Evolutionary conservation across 129 eudicot species (phyloP), one percentile per base, ranked within the genome.

Genomic region (Ambrosia trifida): DNA sequence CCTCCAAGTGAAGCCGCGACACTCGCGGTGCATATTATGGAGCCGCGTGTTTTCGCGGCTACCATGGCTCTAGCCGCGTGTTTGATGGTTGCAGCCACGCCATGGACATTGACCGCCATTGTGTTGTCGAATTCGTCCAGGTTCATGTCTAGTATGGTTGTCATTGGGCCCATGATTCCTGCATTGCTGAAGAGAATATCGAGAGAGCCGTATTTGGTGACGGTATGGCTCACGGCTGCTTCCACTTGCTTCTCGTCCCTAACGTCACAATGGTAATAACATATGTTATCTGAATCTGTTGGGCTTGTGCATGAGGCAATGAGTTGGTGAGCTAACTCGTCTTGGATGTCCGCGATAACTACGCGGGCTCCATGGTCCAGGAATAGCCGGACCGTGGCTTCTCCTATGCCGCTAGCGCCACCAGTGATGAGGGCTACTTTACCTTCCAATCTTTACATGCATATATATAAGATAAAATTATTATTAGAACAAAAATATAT

Each of bases 391-490:
- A 78, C 91, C 0, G 95, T 33, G 9, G 76, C 87, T 72, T 83
- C 97, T 17, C 97, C 97, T 32, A 90, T 87, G 75, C 97, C 97
- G 76, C 97, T 87, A 2, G 97, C 97, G 5, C 84, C 97, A 5
- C 97, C 97, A 3, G 97, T 90, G 68, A 90, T 81, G 2, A 90
- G 74, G 40, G 97, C 97, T 52, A 90, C 96, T 77, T 90, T 90
- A 36, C 96, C 88, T 17, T 84, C 84, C 85, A 90, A 87, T 79
- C 94, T 86, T 17, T 7, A 64, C 20, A 40, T 53, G 33, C 28
- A 43, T 65, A 16, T 17, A 54, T n/a, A n/a, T n/a, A n/a, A n/a
- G n/a, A n/a, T 38, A 43, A 6, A 7, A 11, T 50, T 10, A 35
- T 36, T 9, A 17, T 72, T 9, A 12, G 19, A 8, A 5, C 3